Evolutionary conservation across 1,139 yeast genomes (phyloP).

Genomic region (Starmera stellimalicola): DNA sequence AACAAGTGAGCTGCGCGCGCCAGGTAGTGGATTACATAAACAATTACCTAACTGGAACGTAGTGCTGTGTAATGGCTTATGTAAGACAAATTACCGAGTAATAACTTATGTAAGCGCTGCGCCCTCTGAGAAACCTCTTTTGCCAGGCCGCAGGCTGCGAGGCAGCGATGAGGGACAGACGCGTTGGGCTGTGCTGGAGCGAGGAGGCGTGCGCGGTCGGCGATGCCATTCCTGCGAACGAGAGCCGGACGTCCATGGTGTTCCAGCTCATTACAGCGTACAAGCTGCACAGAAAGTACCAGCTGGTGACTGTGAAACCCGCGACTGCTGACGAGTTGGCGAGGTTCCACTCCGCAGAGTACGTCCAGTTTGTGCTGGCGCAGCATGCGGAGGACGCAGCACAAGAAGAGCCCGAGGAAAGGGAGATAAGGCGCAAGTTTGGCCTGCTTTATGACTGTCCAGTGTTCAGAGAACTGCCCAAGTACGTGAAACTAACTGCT

Average conservation of each 20-base stretch:
- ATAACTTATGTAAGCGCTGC: no score
- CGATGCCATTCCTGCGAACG: conserved; percentile 36
- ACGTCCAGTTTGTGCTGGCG: conserved; percentile 26
- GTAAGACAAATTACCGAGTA: no score
- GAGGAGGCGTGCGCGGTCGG: no score
- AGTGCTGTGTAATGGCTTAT: no score
- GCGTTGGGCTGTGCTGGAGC: no score
- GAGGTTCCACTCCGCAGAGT: conserved; percentile 32
- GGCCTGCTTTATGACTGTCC: conserved; percentile 60
- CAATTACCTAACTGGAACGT: no score
- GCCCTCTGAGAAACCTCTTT: no score
- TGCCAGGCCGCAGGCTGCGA: no score
- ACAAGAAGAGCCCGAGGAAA: conserved; percentile 4
- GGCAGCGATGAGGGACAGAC: no score
- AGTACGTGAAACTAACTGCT: conserved; percentile 41
- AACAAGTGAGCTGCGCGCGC: conserved; percentile 10
- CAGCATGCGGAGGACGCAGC: conserved; percentile 5
- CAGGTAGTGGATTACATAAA: no score
- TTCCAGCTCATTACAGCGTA: conserved; percentile 34
- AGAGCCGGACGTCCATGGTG: conserved; percentile 39
- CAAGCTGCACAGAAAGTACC: conserved; percentile 23
- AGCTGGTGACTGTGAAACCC: conserved; percentile 20
- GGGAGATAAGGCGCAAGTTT: conserved; percentile 13
- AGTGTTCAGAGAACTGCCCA: conserved; percentile 41
- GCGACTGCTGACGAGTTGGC: conserved; percentile 23